phyloP scores from a whole-genome alignment of 139 green algal species.

The Tetraselmis chui region DNA sequence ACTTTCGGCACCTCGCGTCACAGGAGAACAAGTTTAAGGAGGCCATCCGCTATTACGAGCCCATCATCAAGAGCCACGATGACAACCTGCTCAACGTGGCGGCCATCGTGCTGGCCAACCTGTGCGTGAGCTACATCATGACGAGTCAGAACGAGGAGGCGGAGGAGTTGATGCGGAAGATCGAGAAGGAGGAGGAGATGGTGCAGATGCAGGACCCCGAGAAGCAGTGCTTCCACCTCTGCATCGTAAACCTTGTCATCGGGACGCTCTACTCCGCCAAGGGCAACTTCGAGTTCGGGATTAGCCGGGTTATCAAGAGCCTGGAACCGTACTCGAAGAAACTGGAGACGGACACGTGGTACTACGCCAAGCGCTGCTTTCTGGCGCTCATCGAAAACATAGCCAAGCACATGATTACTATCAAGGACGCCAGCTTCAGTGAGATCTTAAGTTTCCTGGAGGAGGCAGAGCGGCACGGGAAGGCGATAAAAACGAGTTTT shows the following conservation, averaged over 20 bases:
- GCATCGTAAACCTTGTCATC: slow-evolving; percentile 90
- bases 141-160: slow-evolving; percentile 81
- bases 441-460: slow-evolving; percentile 50
- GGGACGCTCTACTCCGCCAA: slow-evolving; percentile 88
- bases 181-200: slow-evolving; percentile 73
- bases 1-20: too few species aligned
- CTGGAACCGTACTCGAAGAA: slow-evolving; percentile 79
- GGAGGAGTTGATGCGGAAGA: slow-evolving; percentile 79
- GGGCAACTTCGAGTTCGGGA: slow-evolving; percentile 85
- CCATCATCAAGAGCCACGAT: slow-evolving; percentile 50
- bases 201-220: slow-evolving; percentile 32
- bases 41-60: slow-evolving; percentile 70
- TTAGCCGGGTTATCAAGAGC: slow-evolving; percentile 75
- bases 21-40: slow-evolving; percentile 71
- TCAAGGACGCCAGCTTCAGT: slow-evolving; percentile 57
- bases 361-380: slow-evolving; percentile 64
- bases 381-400: slow-evolving; percentile 74
- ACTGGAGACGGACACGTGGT: slow-evolving; percentile 74
- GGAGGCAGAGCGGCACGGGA: slow-evolving; percentile 45
- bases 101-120: slow-evolving; percentile 83
- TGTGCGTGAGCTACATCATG: slow-evolving; percentile 90
- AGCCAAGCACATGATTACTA: slow-evolving; percentile 78
- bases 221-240: slow-evolving; percentile 71
- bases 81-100: slow-evolving; percentile 58
- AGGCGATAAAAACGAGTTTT: slow-evolving; percentile 9